Conservation (phyloP, 345 rosid genomes). For the Excoecaria agallocha region DNA sequence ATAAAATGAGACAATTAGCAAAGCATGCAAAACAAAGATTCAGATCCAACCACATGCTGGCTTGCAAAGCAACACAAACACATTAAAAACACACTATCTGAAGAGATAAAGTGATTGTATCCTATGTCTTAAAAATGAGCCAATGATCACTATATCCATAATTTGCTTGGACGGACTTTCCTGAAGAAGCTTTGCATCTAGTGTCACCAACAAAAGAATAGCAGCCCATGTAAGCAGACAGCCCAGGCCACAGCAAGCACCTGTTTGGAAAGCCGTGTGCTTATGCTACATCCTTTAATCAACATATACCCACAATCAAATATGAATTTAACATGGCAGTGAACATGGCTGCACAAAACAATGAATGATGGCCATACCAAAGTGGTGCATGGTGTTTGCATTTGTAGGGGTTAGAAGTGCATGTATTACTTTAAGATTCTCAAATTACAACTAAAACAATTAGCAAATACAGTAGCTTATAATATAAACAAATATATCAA, state of each 20-base stretch:
- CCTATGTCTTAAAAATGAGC: neutral
- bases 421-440: neutral
- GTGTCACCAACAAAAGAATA: neutral
- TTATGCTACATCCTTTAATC: conserved; percentile 3
- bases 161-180: neutral
- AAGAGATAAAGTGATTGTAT: neutral
- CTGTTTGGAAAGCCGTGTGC: neutral
- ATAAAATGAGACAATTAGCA: no score
- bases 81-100: neutral
- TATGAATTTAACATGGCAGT: neutral
- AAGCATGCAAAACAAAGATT: neutral
- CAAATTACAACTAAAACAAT: neutral
- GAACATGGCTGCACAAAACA: neutral
- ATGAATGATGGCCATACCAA: neutral
- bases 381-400: neutral
- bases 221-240: neutral
- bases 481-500: neutral
- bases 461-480: neutral
- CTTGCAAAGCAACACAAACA: neutral
- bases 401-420: neutral
- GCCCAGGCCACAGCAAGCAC: neutral
- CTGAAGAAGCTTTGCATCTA: neutral
- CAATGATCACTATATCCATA: neutral
- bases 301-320: conserved; percentile 1
- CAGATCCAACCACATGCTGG: neutral